Evolutionary conservation across 176 grass and related monocot genomes (phyloP), one percentile per base, ranked within the genome.

Genomic region (Cymbopogon citratus): DNA sequence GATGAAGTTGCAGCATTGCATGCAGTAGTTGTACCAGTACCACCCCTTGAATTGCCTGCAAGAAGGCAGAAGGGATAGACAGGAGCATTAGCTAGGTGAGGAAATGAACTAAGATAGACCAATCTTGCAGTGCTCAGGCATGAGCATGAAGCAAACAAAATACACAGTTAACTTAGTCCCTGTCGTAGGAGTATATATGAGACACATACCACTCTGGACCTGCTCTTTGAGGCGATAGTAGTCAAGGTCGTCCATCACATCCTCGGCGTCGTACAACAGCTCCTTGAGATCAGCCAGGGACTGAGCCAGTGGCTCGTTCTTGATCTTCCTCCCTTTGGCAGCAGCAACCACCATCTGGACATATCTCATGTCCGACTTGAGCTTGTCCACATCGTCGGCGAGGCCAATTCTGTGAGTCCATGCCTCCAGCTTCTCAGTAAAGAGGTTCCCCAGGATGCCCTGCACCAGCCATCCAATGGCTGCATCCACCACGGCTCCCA

Each of bases 381-480:
- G 71, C 16, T 34, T 54, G 9, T 29, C 21, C 15, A 48, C 24
- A 14, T 75, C 77, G 7, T 75, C 9, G 29, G 45, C 61, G 6
- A 86, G 85, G 6, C 77, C 77, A 19, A 75, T 28, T n/a, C 3
- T 8, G 11, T 7, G 26, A 36, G 35, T 75, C 85, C 85, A 81
- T 0, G 3, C 46, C 29, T 73, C 35, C 77, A 81, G 13, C 9
- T 70, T 63, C 9, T 1, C 27, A 35, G 2, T 45, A 26, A 60
- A 60, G 46, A 59, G 16, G 14, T 12, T 81, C 11, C 7, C 76
- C 4, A 86, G 19, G 77, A 86, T 68, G 62, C 46, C 29, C 41
- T 86, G 62, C 70, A 60, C 77, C 25, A 81, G 49, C 60, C 84
- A 86, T 74, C 77, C 84, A 4, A 86, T 13, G 2, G 69, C 13